Base-by-base conservation (phyloP, 306 rosid genomes). In the Cucurbita ficifolia region DNA sequence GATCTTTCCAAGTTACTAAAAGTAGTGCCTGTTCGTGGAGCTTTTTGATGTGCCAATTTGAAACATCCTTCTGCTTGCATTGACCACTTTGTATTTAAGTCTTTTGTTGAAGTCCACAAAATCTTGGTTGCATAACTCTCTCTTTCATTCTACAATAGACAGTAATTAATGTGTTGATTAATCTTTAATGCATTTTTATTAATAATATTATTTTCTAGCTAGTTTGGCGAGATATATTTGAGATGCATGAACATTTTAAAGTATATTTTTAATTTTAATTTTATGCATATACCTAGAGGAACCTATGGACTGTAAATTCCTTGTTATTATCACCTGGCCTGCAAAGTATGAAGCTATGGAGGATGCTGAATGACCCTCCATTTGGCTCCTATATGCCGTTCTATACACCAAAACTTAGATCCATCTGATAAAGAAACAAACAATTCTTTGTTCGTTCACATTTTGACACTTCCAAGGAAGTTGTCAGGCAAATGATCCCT, bases 1-100 rank as follows among this genome's bases (percentile, higher is more conserved):
- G 96, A 90, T 73, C 96, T 94, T 71, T 91, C 97, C 39, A 84
- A 76, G 81, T 81, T 89, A 75, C 70, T 94, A 74, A 94, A 87
- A 92, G 68, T 71, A 12, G 84, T 86, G 74, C 85, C 86, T 11
- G 79, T 50, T 42, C 61, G 75, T 82, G 35, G 81, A 76, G 79
- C 56, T 43, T 56, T 86, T 82, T 93, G 76, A 64, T 40, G 52
- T n/a, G 6, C 18, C 8, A 19, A 42, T 45, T 57, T 19, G 24
- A 21, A 48, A 68, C 36, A 43, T 45, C 21, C 3, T 12, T 43
- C 3, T 12, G 54, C 10, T 21, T 18, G 8, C n/a, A 45, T 45
- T 46, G 18, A 67, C 22, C 38, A 43, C 40, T 61, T 59, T 7
- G 48, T 38, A 62, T 46, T 40, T 40, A 16, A 11, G 24, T 65